These are phyloP conservation scores for Candida ficus DNA, from an alignment of 805 yeast genomes.

Conservation along the genomic window DNA sequence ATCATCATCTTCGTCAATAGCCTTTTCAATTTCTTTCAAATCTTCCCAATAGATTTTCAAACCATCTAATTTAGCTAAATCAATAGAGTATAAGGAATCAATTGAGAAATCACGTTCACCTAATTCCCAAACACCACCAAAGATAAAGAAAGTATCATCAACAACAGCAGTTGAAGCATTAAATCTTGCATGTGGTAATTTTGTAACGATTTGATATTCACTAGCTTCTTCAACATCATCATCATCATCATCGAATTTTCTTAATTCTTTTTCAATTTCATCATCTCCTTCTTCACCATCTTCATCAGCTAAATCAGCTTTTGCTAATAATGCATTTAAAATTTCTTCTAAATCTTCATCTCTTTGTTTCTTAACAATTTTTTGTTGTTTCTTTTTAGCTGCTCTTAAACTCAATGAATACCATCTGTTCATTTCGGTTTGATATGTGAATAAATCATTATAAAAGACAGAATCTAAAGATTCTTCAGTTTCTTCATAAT, in stretches of 20 bases:
- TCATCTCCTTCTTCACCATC: conserved; percentile 36
- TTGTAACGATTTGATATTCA: conserved; percentile 42
- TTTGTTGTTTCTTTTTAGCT: conserved; percentile 46
- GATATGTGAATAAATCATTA: conserved; percentile 77
- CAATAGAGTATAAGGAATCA: conserved; percentile 83
- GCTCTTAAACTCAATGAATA: conserved; percentile 62
- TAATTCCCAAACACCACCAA: conserved; percentile 85
- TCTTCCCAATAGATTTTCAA: conserved; percentile 89
- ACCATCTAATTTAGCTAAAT: conserved; percentile 83
- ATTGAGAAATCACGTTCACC: conserved; percentile 83
- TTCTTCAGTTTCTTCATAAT: conserved; percentile 93
- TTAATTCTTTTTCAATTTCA: conserved; percentile 45
- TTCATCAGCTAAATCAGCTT: conserved; percentile 56
- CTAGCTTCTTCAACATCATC: conserved; percentile 8
- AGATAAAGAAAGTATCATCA: conserved; percentile 78
- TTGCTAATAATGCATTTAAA: conserved; percentile 65
- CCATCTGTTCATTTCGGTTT: conserved; percentile 87
- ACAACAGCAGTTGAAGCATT: conserved; percentile 81
- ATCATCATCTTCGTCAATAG: conserved; percentile 51
- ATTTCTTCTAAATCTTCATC: conserved; percentile 75
- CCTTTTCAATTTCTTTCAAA: conserved; percentile 47
- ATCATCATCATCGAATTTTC: conserved; percentile 33
- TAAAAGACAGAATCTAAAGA: conserved; percentile 78
- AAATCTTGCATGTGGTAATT: conserved; percentile 84
- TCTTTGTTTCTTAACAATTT: conserved; percentile 41